Conservation (phyloP, 2,329 filamentous ascomycete species). For the Aspergillus pseudoterreus region DNA sequence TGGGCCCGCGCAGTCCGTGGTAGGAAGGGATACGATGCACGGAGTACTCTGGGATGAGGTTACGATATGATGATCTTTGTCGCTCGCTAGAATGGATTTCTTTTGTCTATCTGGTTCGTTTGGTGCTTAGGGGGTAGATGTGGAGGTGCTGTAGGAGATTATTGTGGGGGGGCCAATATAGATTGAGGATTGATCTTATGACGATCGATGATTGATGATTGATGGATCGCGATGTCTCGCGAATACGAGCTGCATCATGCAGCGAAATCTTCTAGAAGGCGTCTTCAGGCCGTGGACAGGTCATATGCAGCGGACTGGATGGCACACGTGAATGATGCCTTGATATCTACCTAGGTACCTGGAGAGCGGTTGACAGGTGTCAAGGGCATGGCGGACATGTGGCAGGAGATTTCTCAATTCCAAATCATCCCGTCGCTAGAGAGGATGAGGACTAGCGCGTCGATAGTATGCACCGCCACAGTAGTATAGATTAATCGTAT, state of each 20-base stretch:
- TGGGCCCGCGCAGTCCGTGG: conserved; percentile 62
- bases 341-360: too few relatives aligned
- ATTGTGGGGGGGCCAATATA: too few relatives aligned
- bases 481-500: too few relatives aligned
- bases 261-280: not conserved
- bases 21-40: conserved; percentile 11
- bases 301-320: not conserved
- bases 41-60: conserved; percentile 17
- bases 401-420: not conserved
- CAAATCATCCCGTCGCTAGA: conserved; percentile 1
- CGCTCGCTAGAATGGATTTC: not conserved
- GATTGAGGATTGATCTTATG: not conserved
- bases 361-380: not conserved
- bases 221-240: too few relatives aligned
- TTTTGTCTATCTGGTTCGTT: not conserved
- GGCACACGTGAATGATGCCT: not conserved
- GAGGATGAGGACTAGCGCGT: not conserved
- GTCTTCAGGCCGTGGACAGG: not conserved
- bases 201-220: too few relatives aligned
- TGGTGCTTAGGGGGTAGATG: too few relatives aligned
- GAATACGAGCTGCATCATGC: not conserved
- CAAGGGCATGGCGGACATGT: not conserved
- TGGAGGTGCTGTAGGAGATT: too few relatives aligned
- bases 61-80: conserved; percentile 17
- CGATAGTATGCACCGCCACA: not conserved